Evolutionary conservation across 805 yeast genomes (phyloP), one percentile per base, ranked within the genome.

Genomic region (Pichia scutulata): DNA sequence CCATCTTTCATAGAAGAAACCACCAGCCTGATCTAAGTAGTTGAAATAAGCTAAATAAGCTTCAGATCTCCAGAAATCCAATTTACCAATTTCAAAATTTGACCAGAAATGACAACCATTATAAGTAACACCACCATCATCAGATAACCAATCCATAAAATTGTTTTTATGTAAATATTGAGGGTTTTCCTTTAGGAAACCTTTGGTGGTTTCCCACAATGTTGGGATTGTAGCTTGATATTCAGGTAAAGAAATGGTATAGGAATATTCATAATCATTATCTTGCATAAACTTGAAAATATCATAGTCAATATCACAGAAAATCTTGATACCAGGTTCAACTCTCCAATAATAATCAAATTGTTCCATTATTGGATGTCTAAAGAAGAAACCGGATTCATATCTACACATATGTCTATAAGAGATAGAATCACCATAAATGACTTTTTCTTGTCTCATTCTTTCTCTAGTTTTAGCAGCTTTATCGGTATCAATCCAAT

Each of bases 261-360:
- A 88, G 5, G 86, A 86, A 61, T 88, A 88, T 56, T 73, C 76
- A 70, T 84, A 84, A 57, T 78, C 71, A 62, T 85, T 83, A 56
- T 86, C 92, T 57, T 76, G 73, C 95, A 88, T 86, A 68, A 75
- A 87, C 68, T 83, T 81, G 78, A 88, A 88, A 28, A 84, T 72
- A 66, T 86, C 95, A 67, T 82, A 84, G 61, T 83, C 81, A 52
- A 89, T 72, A 67, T 89, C 96, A 74, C 96, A 89, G 69, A 73
- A 83, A 59, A 89, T 78, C 66, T 78, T 78, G 64, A 86, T 77
- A 64, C 81, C 86, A 19, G 97, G 96, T 68, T 89, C 97, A 49
- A 89, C 95, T 70, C 97, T 81, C 97, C 97, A 89, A 74, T 89
- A 89, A 76, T 84, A 89, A 54, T 86, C 89, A 66, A 81, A 89